A percentile compares a stretch with the other conserved stretches of the same genome.
phyloP scores from a whole-genome alignment of 371 early-diverging fungal genomes.

The Chytridium lagenaria region DNA sequence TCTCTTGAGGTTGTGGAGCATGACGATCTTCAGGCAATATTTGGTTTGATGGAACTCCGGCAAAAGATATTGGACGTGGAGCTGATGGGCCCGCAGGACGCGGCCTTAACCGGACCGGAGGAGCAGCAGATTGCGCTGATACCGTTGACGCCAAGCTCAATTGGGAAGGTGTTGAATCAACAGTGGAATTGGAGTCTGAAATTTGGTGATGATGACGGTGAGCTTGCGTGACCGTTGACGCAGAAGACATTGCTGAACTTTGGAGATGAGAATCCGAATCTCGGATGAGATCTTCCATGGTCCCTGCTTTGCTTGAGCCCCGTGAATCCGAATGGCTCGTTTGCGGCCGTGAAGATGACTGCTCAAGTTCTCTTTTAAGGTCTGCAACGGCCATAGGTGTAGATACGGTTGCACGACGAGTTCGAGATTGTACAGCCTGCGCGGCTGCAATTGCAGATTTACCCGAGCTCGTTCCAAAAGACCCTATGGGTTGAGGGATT shows the following conservation, averaged over 20 bases:
- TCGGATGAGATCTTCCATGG: constrained; percentile 20
- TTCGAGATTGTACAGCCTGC: background rate
- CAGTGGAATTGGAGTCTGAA: background rate
- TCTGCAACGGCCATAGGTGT: constrained; percentile 41
- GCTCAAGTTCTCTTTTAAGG: constrained; percentile 41
- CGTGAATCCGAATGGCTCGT: background rate
- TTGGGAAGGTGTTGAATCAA: background rate
- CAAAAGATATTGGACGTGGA: constrained; percentile 46
- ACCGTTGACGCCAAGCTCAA: background rate
- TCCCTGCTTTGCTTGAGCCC: constrained; percentile 24
- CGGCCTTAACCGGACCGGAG: constrained; percentile 23
- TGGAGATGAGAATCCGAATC: background rate
- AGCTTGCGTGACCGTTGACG: background rate
- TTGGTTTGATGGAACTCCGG: constrained; percentile 40
- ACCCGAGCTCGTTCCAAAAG: background rate
- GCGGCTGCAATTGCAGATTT: background rate
- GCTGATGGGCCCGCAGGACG: background rate
- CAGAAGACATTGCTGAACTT: constrained; percentile 21
- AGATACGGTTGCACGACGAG: constrained; percentile 43
- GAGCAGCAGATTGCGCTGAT: background rate
- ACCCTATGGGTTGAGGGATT: constrained; percentile 1
- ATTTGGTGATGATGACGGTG: background rate
- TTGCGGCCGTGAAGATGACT: background rate
- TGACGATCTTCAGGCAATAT: constrained; percentile 13
- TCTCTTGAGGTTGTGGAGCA: constrained; percentile 26